These are phyloP conservation scores for Posidonia oceanica DNA, from an alignment of 116 monocot species.

Conservation along the genomic window DNA sequence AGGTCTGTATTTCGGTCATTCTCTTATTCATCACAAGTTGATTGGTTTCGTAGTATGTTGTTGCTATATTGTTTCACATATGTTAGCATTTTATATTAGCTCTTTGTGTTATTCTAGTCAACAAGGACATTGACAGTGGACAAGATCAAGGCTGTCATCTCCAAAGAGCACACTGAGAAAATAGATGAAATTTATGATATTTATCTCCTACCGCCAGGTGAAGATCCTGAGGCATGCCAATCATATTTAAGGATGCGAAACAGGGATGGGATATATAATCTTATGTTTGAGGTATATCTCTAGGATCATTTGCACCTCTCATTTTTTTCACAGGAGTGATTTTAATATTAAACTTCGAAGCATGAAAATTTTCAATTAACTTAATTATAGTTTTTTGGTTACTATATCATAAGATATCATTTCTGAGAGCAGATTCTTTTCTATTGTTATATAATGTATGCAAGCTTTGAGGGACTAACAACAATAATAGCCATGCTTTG, in stretches of 20 bases:
- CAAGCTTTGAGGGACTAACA: too few species aligned
- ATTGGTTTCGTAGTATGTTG: background rate
- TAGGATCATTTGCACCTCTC: background rate
- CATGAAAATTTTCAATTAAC: too few species aligned
- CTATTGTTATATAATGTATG: too few species aligned
- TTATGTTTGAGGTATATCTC: slow-evolving; percentile 91
- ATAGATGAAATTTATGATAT: slow-evolving; percentile 95
- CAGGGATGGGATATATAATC: slow-evolving; percentile 97
- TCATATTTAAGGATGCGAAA: slow-evolving; percentile 99
- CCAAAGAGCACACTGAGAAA: slow-evolving; percentile 52
- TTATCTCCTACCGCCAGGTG: slow-evolving; percentile 95
- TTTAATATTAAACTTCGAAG: too few species aligned
- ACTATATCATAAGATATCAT: too few species aligned
- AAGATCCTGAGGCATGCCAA: slow-evolving; percentile 98
- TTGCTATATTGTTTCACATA: too few species aligned
- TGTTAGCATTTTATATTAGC: background rate
- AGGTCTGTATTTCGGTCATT: slow-evolving; percentile 37
- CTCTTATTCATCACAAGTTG: background rate
- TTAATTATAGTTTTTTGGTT: too few species aligned
- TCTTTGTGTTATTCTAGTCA: slow-evolving; percentile 54
- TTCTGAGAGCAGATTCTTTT: too few species aligned
- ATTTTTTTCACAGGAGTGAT: too few species aligned
- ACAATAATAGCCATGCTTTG: too few species aligned
- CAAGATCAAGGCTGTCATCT: slow-evolving; percentile 68
- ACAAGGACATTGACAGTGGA: slow-evolving; percentile 42